Conservation (phyloP, 495 filamentous ascomycete genomes). For the Chaetomium tenue region DNA sequence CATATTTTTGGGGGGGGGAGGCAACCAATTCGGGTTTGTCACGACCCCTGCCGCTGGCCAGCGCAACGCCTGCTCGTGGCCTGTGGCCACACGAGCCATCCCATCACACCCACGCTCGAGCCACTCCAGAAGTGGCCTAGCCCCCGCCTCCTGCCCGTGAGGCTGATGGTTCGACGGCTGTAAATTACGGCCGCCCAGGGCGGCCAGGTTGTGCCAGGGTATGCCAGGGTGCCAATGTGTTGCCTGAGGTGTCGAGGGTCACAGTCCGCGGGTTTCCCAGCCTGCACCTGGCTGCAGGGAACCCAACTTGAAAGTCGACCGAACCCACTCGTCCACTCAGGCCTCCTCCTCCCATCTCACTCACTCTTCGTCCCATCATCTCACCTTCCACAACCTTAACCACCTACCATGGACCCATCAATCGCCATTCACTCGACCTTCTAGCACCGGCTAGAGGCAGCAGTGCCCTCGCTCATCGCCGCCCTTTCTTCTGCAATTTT, state of each 20-base stretch:
- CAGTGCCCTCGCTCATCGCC: slow-evolving; percentile 8
- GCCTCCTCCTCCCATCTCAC: not conserved
- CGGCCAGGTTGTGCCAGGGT: not conserved
- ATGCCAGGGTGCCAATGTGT: not conserved
- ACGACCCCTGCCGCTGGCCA: not conserved
- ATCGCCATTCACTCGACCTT: not conserved
- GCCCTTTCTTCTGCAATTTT: not conserved
- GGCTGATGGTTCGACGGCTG: not conserved
- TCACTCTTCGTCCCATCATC: slow-evolving; percentile 2
- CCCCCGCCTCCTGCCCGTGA: not conserved
- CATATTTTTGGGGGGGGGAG: not conserved
- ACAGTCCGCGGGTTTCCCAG: not conserved
- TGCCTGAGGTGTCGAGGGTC: not conserved
- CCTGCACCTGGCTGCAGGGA: not conserved
- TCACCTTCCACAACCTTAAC: not conserved
- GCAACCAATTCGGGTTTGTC: slow-evolving; percentile 2
- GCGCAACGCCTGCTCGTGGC: not conserved
- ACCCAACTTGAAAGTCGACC: not conserved
- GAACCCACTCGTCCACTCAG: not conserved
- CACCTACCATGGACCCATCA: not conserved
- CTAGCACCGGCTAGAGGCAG: slow-evolving; percentile 12
- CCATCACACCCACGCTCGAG: not conserved
- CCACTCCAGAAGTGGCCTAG: not conserved
- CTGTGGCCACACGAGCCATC: not conserved
- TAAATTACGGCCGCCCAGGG: not conserved